Conservation (phyloP, 2,329 filamentous ascomycete species). For the Claviceps purpurea region DNA sequence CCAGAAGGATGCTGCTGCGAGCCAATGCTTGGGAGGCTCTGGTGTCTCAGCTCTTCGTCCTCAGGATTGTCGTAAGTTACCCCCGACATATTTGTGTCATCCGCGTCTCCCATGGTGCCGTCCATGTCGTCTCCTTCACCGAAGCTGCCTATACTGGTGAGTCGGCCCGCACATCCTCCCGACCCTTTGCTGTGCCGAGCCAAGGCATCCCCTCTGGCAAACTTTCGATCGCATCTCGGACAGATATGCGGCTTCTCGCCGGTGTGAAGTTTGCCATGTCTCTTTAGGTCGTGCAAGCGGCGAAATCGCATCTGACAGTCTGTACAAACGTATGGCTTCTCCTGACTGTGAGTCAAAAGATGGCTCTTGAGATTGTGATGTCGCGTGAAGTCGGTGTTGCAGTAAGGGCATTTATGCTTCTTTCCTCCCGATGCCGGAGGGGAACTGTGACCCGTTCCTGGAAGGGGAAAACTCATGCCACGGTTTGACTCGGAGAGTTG, state of each 20-base stretch:
- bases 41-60: constrained; percentile 50
- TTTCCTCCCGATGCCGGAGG: constrained; percentile 55
- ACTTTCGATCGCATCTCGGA: constrained; percentile 85
- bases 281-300: constrained; percentile 85
- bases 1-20: constrained; percentile 49
- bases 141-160: constrained; percentile 75
- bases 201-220: constrained; percentile 87
- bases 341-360: constrained; percentile 91
- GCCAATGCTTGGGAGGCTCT: constrained; percentile 65
- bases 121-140: constrained; percentile 63
- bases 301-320: constrained; percentile 91
- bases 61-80: constrained; percentile 42
- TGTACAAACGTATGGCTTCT: constrained; percentile 90
- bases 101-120: constrained; percentile 32
- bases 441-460: constrained; percentile 27
- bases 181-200: constrained; percentile 92
- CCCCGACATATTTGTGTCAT: constrained; percentile 44
- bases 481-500: constrained; percentile 32
- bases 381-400: constrained; percentile 89
- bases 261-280: constrained; percentile 91
- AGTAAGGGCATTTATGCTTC: constrained; percentile 94
- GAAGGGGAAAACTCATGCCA: constrained; percentile 45
- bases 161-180: constrained; percentile 83
- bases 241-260: constrained; percentile 93
- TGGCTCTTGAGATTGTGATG: constrained; percentile 98